These are phyloP conservation scores for Termitomyces sp. DNA, from an alignment of 768 basidiomycete genomes.

Conservation along the genomic window DNA sequence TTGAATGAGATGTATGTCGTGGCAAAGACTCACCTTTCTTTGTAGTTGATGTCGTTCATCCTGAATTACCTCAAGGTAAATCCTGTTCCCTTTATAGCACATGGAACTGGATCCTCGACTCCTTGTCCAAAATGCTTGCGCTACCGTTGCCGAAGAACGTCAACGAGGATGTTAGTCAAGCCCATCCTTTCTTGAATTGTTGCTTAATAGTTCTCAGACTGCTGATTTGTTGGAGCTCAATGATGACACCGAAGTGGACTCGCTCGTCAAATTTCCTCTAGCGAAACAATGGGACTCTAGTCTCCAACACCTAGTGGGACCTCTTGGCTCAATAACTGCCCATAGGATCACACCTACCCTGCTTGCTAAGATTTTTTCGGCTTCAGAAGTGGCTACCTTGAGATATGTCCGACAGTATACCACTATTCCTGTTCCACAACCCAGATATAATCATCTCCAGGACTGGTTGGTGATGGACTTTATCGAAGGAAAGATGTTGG, in stretches of 20 bases:
- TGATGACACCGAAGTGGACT: background rate
- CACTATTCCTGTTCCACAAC: conserved; percentile 7
- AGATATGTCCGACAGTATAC: background rate
- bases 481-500: conserved; percentile 18
- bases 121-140: background rate
- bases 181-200: too few species aligned
- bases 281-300: background rate
- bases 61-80: background rate
- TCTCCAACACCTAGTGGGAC: background rate
- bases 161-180: background rate
- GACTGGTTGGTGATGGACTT: conserved; percentile 17
- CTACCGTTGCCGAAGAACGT: background rate
- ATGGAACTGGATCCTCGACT: background rate
- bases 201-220: background rate
- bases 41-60: background rate
- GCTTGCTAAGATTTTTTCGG: background rate
- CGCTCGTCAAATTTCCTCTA: background rate
- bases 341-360: conserved; percentile 2
- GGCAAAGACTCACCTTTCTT: background rate
- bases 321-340: background rate
- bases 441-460: background rate
- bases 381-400: background rate
- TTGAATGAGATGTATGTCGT: background rate
- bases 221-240: background rate
- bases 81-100: background rate